A percentile compares a stretch with the other conserved stretches of the same genome.
Conservation (phyloP, 805 yeast species). For the Osmozyma mogii region DNA sequence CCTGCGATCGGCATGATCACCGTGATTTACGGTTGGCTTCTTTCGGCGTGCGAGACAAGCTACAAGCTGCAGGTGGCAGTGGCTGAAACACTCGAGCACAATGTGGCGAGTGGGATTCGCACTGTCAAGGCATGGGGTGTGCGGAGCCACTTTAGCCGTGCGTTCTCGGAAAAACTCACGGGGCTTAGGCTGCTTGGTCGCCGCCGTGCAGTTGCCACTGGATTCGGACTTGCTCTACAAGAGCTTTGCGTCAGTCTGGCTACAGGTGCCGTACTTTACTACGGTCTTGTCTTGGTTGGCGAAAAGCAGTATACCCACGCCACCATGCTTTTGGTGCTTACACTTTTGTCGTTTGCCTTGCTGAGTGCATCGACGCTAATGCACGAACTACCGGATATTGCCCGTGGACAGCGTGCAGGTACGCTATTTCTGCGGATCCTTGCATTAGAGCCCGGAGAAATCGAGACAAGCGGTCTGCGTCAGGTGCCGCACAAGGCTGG, state of each 20-base stretch:
- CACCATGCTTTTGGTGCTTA: conserved; percentile 61
- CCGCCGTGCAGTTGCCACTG: conserved; percentile 51
- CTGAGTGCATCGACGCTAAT: conserved; percentile 54
- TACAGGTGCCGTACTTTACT: conserved; percentile 69
- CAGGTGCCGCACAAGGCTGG: not conserved
- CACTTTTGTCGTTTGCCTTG: conserved; percentile 67
- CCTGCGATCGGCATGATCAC: conserved; percentile 55
- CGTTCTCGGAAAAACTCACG: conserved; percentile 24
- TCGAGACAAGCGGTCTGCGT: conserved; percentile 30
- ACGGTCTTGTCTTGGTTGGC: conserved; percentile 70
- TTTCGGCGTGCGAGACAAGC: conserved; percentile 47
- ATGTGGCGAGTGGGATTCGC: conserved; percentile 49
- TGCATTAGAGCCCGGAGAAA: conserved; percentile 20
- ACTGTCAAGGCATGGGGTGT: conserved; percentile 57
- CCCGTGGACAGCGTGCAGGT: conserved; percentile 73
- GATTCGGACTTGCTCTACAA: conserved; percentile 57
- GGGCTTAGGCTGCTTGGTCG: conserved; percentile 33
- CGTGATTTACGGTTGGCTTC: conserved; percentile 39
- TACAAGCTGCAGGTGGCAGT: conserved; percentile 52
- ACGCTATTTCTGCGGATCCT: conserved; percentile 38
- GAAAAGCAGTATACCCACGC: conserved; percentile 43
- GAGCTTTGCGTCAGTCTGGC: conserved; percentile 49
- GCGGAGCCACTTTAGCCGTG: conserved; percentile 36
- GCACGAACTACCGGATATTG: conserved; percentile 66
- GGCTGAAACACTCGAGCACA: conserved; percentile 45